Conservation (phyloP, 2,329 filamentous ascomycete species). For the Colletotrichum costaricense region DNA sequence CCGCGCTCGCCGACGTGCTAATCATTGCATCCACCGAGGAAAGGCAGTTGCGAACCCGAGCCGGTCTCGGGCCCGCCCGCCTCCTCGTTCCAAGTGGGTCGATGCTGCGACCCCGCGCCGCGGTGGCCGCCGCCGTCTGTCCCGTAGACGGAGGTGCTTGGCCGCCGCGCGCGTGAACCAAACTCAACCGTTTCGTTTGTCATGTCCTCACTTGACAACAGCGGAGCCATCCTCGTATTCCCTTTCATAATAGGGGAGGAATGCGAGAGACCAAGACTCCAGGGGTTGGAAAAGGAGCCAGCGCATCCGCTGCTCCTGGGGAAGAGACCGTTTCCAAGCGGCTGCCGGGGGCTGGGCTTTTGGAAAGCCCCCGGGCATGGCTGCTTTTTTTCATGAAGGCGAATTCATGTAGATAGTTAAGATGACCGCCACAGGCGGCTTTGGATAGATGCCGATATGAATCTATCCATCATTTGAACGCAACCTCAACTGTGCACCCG, state of each 20-base stretch:
- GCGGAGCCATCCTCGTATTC: conserved; percentile 23
- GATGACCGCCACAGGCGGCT: conserved; percentile 34
- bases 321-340: conserved; percentile 9
- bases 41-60: conserved; percentile 49
- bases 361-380: conserved; percentile 46
- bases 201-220: conserved; percentile 30
- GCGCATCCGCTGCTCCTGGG: conserved; percentile 14
- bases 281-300: conserved; percentile 31
- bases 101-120: conserved; percentile 64
- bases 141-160: too few relatives aligned
- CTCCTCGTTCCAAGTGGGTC: conserved; percentile 54
- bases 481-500: neutral
- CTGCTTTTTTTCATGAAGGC: conserved; percentile 31
- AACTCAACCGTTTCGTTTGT: conserved; percentile 33
- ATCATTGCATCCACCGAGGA: conserved; percentile 37
- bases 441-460: conserved; percentile 63
- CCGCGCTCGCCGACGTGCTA: conserved; percentile 23
- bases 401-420: conserved; percentile 37
- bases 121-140: conserved; percentile 18
- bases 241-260: conserved; percentile 4
- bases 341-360: conserved; percentile 44
- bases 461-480: conserved; percentile 55
- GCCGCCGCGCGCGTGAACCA: conserved; percentile 25
- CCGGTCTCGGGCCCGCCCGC: conserved; percentile 52
- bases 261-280: conserved; percentile 34